Base-by-base conservation (phyloP, 768 basidiomycete genomes). In the Leccinum incarnatum region DNA sequence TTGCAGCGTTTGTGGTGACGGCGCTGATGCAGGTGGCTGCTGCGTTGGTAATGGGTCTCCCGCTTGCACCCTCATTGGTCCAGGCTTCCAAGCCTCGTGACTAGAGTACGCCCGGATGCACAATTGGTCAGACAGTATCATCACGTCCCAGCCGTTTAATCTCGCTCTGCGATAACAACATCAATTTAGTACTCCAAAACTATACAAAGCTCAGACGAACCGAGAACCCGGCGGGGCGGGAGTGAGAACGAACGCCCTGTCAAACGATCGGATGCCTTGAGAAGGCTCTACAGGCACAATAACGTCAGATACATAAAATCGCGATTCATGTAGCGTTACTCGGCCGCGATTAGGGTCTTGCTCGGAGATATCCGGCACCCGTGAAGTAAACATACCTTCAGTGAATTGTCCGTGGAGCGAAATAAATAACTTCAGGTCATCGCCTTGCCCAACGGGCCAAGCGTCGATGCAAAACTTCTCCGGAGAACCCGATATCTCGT, bases 381-480 rank as follows among this genome's bases (percentile, higher is more conserved):
- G 32, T 17, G 12, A 19, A 15, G n/a, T 36, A 53, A 42, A 79
- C 87, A 59, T 67, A 95, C 96, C 80, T 81, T 98, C 96, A 53
- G 82, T 81, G 69, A 96, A 96, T 71, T 98, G 87, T 3, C 95
- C 95, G 70, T 97, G 93, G 17, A 98, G 78, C 48, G 83, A 84
- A 59, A 93, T 78, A 61, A 96, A 80, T 17, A 83, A 75, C 69
- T 81, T 85, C 40, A 75, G 66, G 59, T 72, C 67, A 46, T 81
- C 82, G 47, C 85, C 88, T 60, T 85, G 83, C 29, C 78, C 79
- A 42, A 93, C 81, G 5, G 85, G 91, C 79, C 91, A 93, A 1
- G 90, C 83, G 65, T 99, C 97, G 34, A 97, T 80, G 60, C 85
- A 86, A 72, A 97, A 98, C 67, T 89, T 93, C 66, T 87, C 86